Evolutionary conservation across 75 land plant species (phyloP), one percentile per base, ranked within the genome.

Genomic region (Pinus albicaulis): DNA sequence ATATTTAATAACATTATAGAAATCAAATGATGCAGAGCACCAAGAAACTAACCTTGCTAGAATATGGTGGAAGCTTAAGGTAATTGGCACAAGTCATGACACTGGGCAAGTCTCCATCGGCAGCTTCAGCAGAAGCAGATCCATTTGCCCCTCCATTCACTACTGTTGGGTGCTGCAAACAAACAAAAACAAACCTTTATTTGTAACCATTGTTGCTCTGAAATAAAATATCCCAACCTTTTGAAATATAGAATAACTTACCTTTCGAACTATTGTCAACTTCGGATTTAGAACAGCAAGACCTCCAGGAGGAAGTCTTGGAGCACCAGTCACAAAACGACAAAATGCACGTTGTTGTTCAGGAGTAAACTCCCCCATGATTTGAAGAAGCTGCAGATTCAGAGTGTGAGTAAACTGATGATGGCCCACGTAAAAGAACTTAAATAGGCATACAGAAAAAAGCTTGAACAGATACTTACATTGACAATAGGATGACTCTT

Each of bases 31-130:
- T 48, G 53, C 11, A 48, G 11, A 48, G 12, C 53, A 10, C 12
- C 53, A 48, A 48, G 12, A 48, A 11, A 48, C 53, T 48, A 48
- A 48, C 53, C 53, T 48, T 48, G 53, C 53, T 79, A 55, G 96
- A 87, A 74, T 93, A 93, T 55, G 93, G 86, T 11, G 96, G 96
- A 31, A 93, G 86, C 83, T 93, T 93, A 53, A 93, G 83, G 72
- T 93, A 93, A 78, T 93, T 93, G 28, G 89, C 92, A 79, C 96
- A 93, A 23, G 96, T 93, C 96, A 93, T 93, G 7, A 89, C 96
- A 75, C 96, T 93, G 24, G 96, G 96, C 71, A 93, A 66, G 22
- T 91, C 94, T 31, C 62, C 74, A 77, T 93, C 96, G 65, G 82
- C 60, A 74, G 44, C 53, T 48, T 48, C 53, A 48, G 53, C 53